phyloP scores from a whole-genome alignment of 1,284 basidiomycete genomes.

The Boletus subluridellus region DNA sequence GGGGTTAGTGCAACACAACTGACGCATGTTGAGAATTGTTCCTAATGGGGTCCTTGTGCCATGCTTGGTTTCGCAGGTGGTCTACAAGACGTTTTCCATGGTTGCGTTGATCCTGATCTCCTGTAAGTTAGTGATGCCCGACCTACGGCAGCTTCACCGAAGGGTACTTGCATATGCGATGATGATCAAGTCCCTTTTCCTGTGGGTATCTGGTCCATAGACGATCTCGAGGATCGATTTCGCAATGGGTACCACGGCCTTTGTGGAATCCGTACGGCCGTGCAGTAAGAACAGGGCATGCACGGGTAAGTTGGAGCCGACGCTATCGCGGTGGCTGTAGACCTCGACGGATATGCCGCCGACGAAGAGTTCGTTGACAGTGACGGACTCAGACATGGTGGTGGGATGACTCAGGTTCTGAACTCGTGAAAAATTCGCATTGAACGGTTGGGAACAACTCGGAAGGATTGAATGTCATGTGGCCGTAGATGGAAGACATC shows the following conservation, averaged over 20 bases:
- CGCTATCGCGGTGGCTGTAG: slow-evolving; percentile 33
- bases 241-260: slow-evolving; percentile 31
- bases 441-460: neutral
- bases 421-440: neutral
- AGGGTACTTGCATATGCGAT: slow-evolving; percentile 50
- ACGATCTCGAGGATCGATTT: slow-evolving; percentile 32
- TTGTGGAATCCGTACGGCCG: slow-evolving; percentile 43
- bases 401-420: neutral
- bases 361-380: slow-evolving; percentile 31
- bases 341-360: slow-evolving; percentile 48
- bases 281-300: slow-evolving; percentile 61
- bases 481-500: neutral
- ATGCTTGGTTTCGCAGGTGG: slow-evolving; percentile 52
- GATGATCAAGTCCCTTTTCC: slow-evolving; percentile 45
- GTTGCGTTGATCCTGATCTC: slow-evolving; percentile 69
- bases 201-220: slow-evolving; percentile 26
- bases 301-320: slow-evolving; percentile 33
- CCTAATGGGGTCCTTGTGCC: slow-evolving; percentile 43
- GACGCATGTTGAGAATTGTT: slow-evolving; percentile 66
- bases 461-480: neutral
- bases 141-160: neutral
- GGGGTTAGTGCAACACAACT: slow-evolving; percentile 29
- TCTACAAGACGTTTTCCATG: slow-evolving; percentile 63
- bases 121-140: neutral
- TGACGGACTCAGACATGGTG: slow-evolving; percentile 20